Conservation (phyloP, 2,329 filamentous ascomycete species). For the Cryphonectria japonica region DNA sequence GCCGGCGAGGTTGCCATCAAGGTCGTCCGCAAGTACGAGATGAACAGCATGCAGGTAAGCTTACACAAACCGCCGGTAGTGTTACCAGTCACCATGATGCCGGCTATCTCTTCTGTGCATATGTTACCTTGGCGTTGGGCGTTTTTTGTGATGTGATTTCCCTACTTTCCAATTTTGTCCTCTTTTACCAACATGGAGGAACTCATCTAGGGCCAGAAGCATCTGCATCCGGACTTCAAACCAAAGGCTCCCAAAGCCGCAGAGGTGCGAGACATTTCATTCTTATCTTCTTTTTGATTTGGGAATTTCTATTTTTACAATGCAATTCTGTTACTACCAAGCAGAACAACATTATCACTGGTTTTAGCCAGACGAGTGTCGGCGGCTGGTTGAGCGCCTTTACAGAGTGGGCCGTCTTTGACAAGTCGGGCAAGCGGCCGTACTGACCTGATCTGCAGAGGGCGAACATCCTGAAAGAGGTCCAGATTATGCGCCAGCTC, state of each 20-base stretch:
- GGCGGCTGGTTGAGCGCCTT: conserved; percentile 13
- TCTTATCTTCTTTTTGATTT: conserved; percentile 39
- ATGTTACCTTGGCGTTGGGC: conserved; percentile 33
- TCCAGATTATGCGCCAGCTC: conserved; percentile 96
- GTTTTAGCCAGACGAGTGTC: conserved; percentile 33
- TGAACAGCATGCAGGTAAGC: conserved; percentile 98
- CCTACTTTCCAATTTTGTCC: conserved; percentile 30
- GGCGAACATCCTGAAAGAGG: conserved; percentile 97
- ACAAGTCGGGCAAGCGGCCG: background rate
- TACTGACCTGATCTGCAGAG: conserved; percentile 61
- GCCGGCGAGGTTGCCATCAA: conserved; percentile 92
- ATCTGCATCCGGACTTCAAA: conserved; percentile 95
- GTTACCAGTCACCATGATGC: conserved; percentile 15
- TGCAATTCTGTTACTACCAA: background rate
- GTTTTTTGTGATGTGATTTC: conserved; percentile 33
- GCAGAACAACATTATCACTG: background rate
- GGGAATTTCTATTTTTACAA: conserved; percentile 34
- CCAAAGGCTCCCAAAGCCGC: conserved; percentile 86
- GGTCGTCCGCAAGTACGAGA: conserved; percentile 97
- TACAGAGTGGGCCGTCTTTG: conserved; percentile 5
- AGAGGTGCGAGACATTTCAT: conserved; percentile 78
- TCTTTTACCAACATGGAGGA: conserved; percentile 58
- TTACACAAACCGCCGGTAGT: conserved; percentile 27
- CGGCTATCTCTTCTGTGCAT: conserved; percentile 34
- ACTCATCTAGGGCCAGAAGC: conserved; percentile 77